Conservation (phyloP, 768 basidiomycete genomes). For the Guyanaporus albipodus region DNA sequence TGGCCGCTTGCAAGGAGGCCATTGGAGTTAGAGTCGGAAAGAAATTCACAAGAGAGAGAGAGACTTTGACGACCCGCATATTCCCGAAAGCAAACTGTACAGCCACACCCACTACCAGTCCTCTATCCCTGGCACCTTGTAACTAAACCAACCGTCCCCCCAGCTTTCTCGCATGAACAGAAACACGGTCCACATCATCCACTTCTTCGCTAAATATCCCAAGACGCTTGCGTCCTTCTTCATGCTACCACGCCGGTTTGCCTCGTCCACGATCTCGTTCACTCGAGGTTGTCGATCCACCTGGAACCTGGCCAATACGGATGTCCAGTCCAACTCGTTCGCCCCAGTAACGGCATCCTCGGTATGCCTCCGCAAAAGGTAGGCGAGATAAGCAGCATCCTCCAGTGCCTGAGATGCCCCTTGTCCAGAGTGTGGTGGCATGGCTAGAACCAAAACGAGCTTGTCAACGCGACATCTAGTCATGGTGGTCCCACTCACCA, state of each 20-base stretch:
- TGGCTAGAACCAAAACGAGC: constrained; percentile 13
- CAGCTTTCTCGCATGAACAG: constrained; percentile 25
- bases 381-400: constrained; percentile 28
- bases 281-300: constrained; percentile 23
- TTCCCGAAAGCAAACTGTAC: constrained; percentile 42
- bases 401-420: constrained; percentile 32
- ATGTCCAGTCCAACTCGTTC: constrained; percentile 11
- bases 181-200: constrained; percentile 24
- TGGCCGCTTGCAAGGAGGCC: constrained; percentile 68
- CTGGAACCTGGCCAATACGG: constrained; percentile 22
- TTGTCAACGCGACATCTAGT: neutral
- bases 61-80: constrained; percentile 15
- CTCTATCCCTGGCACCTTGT: constrained; percentile 28
- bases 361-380: constrained; percentile 22
- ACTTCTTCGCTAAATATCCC: constrained; percentile 19
- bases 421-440: constrained; percentile 32
- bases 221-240: constrained; percentile 22
- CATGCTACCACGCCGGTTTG: constrained; percentile 22
- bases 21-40: constrained; percentile 33
- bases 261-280: constrained; percentile 25
- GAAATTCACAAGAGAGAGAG: neutral
- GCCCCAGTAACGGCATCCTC: neutral
- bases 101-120: constrained; percentile 25
- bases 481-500: constrained; percentile 14
- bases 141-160: constrained; percentile 29